These are phyloP conservation scores for Omphalea diandra DNA, from an alignment of 441 rosid species.

Conservation along the genomic window DNA sequence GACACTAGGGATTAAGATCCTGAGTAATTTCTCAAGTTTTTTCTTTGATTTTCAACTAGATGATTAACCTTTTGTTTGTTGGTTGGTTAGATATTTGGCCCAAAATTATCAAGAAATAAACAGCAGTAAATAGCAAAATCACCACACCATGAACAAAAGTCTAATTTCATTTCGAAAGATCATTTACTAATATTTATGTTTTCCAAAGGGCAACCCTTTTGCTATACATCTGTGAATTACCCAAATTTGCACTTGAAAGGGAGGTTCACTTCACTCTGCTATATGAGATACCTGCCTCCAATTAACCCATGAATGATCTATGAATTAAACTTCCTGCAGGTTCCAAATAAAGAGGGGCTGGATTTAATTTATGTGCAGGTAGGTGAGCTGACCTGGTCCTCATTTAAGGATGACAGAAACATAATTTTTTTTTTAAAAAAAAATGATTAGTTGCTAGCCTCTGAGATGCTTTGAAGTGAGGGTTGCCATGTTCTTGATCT, in stretches of 20 bases:
- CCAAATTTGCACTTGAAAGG: conserved; percentile 26
- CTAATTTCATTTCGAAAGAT: conserved; percentile 28
- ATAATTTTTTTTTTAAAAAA: not conserved
- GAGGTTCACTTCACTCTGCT: conserved; percentile 11
- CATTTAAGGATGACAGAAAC: conserved; percentile 13
- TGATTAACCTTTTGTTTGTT: not conserved
- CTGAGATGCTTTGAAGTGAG: conserved; percentile 80
- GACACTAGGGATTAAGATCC: not conserved
- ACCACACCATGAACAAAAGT: not conserved
- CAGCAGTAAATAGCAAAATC: not conserved
- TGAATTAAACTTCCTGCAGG: conserved; percentile 11
- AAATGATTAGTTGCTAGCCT: conserved; percentile 41
- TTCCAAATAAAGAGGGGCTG: conserved; percentile 6
- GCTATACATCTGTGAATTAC: conserved; percentile 33
- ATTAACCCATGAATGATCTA: conserved; percentile 4
- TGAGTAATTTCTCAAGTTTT: not conserved
- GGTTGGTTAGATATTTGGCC: conserved; percentile 8
- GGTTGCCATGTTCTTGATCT: conserved; percentile 89
- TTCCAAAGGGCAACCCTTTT: conserved; percentile 14
- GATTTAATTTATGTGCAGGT: conserved; percentile 7
- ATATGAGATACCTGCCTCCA: conserved; percentile 9
- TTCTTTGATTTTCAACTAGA: not conserved
- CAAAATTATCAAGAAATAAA: not conserved
- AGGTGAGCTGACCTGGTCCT: conserved; percentile 15
- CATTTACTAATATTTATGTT: conserved; percentile 26